A percentile compares a stretch with the other conserved stretches of the same genome.
These are phyloP conservation scores for Parastagonospora avenae DNA, from an alignment of 2,329 filamentous ascomycete species.

Conservation along the genomic window DNA sequence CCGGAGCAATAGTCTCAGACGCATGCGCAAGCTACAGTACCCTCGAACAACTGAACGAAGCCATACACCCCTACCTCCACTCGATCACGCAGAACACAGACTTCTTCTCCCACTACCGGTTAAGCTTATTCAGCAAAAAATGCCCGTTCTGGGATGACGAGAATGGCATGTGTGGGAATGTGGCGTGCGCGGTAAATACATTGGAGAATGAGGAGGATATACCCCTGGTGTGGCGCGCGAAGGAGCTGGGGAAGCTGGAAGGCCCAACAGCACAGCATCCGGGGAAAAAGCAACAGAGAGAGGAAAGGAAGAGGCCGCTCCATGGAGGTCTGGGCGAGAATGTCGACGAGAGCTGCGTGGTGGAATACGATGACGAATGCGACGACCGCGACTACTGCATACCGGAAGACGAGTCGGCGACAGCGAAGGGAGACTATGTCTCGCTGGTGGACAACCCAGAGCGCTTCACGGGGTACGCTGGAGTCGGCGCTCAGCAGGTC, in stretches of 20 bases:
- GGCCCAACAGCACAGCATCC: conserved; percentile 92
- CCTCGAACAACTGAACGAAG: conserved; percentile 81
- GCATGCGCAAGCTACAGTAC: conserved; percentile 93
- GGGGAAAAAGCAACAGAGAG: conserved; percentile 71
- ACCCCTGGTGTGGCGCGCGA: conserved; percentile 86
- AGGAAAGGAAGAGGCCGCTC: conserved; percentile 74
- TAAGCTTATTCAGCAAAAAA: conserved; percentile 92
- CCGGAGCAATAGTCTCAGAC: conserved; percentile 86
- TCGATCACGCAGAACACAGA: conserved; percentile 86
- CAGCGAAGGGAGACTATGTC: conserved; percentile 92
- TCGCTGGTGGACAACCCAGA: conserved; percentile 92
- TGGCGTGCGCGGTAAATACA: conserved; percentile 93
- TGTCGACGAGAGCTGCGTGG: conserved; percentile 93
- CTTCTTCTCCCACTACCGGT: conserved; percentile 96
- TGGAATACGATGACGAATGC: conserved; percentile 97
- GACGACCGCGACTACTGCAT: conserved; percentile 97
- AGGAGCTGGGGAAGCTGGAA: conserved; percentile 88
- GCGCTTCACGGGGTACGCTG: conserved; percentile 91
- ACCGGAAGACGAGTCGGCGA: conserved; percentile 87
- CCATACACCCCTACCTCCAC: conserved; percentile 76
- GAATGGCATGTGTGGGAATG: conserved; percentile 93
- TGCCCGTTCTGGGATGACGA: conserved; percentile 97
- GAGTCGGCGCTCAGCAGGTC: conserved; percentile 82
- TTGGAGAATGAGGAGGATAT: conserved; percentile 95
- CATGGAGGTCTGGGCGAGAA: conserved; percentile 81